These are phyloP conservation scores for Geotrichum macrosporum DNA, from an alignment of 1,139 yeast species.

Conservation along the genomic window DNA sequence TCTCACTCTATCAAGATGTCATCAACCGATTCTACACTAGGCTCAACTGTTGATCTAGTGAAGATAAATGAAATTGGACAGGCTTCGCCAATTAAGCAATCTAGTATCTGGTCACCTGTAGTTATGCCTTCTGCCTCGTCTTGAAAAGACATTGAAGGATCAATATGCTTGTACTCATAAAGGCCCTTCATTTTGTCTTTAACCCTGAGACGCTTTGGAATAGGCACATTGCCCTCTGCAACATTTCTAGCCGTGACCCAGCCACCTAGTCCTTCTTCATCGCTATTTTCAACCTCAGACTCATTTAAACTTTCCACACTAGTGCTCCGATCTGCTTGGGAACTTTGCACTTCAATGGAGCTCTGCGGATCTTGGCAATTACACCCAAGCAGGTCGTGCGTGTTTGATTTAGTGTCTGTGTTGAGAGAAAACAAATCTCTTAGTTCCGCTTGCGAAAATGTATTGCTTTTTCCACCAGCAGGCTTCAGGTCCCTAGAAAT, in stretches of 20 bases:
- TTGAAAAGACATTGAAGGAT: constrained; percentile 26
- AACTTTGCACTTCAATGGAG: background rate
- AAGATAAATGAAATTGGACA: constrained; percentile 16
- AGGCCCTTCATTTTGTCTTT: constrained; percentile 48
- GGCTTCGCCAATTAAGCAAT: constrained; percentile 1
- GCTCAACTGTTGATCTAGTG: constrained; percentile 18
- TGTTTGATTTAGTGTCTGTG: constrained; percentile 54
- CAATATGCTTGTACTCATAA: constrained; percentile 57
- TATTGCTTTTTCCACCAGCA: constrained; percentile 27
- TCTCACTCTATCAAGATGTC: too few relatives aligned
- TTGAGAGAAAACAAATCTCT: constrained; percentile 68
- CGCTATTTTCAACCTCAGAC: constrained; percentile 22
- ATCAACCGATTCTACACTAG: background rate
- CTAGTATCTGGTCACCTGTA: constrained; percentile 15
- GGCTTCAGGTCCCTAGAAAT: constrained; percentile 16
- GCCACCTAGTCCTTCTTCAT: constrained; percentile 33
- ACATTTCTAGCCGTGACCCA: constrained; percentile 49
- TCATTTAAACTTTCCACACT: constrained; percentile 19
- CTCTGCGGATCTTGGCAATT: constrained; percentile 41
- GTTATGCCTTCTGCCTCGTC: constrained; percentile 4
- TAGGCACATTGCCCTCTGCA: constrained; percentile 30
- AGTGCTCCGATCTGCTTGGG: constrained; percentile 10
- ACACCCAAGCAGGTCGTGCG: constrained; percentile 83
- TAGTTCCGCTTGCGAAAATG: constrained; percentile 52
- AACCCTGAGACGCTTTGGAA: constrained; percentile 26